These are phyloP conservation scores for Mortierella sp. DNA, from an alignment of 371 early-diverging fungal genomes.

Conservation along the genomic window DNA sequence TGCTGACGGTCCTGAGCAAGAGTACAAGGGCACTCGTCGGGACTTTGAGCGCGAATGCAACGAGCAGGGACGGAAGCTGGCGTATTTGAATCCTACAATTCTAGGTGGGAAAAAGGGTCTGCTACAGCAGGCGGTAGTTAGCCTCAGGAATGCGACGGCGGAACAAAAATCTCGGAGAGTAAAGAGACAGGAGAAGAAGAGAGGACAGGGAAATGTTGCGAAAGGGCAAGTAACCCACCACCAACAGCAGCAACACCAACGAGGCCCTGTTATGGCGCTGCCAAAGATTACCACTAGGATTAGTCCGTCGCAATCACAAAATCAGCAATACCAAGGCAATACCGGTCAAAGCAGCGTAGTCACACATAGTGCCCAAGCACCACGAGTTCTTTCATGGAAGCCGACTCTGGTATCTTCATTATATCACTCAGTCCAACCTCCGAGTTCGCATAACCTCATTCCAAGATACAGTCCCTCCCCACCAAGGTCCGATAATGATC, in stretches of 20 bases:
- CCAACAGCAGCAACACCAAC: background rate
- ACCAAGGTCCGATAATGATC: background rate
- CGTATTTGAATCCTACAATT: slow-evolving; percentile 22
- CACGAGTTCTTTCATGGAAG: slow-evolving; percentile 8
- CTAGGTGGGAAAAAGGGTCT: slow-evolving; percentile 32
- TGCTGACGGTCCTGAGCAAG: slow-evolving; percentile 38
- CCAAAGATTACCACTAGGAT: background rate
- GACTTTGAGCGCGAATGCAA: slow-evolving; percentile 50
- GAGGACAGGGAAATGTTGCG: background rate
- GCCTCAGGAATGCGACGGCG: slow-evolving; percentile 26
- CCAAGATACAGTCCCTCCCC: background rate
- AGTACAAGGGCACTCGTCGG: slow-evolving; percentile 36
- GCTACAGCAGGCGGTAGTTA: slow-evolving; percentile 38
- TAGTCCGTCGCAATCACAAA: background rate
- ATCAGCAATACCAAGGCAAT: background rate
- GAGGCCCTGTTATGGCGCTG: background rate
- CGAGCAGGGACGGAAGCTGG: slow-evolving; percentile 47
- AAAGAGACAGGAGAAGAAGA: slow-evolving; percentile 25
- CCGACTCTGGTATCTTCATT: slow-evolving; percentile 13
- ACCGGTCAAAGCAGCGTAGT: background rate
- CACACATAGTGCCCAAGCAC: background rate
- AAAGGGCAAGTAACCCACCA: background rate
- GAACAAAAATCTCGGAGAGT: slow-evolving; percentile 38
- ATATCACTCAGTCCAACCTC: background rate
- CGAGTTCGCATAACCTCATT: background rate